phyloP scores from a whole-genome alignment of 306 rosid species.

The Cucurbita argyrosperma region DNA sequence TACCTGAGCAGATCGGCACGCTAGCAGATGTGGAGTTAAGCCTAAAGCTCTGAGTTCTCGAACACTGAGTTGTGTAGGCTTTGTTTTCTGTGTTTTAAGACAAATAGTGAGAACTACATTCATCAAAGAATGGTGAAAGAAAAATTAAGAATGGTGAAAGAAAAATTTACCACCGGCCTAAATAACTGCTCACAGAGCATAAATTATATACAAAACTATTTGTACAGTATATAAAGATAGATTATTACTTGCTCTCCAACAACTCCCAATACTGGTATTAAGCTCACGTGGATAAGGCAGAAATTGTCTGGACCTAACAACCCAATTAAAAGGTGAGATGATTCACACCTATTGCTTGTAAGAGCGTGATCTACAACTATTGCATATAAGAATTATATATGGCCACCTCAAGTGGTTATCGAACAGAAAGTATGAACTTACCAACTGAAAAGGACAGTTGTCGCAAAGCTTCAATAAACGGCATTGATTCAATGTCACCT shows the following conservation, averaged over 20 bases:
- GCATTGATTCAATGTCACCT: conserved; percentile 99
- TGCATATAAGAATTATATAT: background rate
- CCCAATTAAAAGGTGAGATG: conserved; percentile 10
- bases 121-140: background rate
- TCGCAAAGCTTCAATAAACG: conserved; percentile 84
- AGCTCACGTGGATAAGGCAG: conserved; percentile 97
- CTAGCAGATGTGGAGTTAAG: conserved; percentile 87
- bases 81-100: conserved; percentile 59
- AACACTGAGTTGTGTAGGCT: conserved; percentile 94
- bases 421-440: conserved; percentile 17
- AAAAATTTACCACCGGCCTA: background rate
- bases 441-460: conserved; percentile 88
- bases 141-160: background rate
- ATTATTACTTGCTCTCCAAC: conserved; percentile 95
- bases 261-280: conserved; percentile 85
- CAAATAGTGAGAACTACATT: conserved; percentile 15
- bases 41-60: conserved; percentile 93
- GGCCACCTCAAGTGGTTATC: background rate
- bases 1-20: conserved; percentile 96
- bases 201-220: background rate
- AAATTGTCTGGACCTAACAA: conserved; percentile 77
- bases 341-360: background rate
- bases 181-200: background rate
- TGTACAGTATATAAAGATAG: background rate
- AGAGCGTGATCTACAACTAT: background rate